Evolutionary conservation across 129 eudicot species (phyloP), one percentile per base, ranked within the genome.

Genomic region (Arctium minus): DNA sequence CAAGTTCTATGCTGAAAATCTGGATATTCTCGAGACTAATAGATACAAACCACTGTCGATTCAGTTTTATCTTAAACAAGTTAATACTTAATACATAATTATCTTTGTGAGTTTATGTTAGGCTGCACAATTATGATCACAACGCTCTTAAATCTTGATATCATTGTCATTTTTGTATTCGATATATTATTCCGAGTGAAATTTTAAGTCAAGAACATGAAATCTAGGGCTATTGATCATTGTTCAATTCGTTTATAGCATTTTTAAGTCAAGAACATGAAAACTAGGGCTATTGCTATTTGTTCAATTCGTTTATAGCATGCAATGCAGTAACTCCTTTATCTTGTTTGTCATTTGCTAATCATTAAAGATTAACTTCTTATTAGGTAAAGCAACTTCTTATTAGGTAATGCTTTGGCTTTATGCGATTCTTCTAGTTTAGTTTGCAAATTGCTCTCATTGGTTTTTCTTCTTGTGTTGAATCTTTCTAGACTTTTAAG

Each of bases 61-160:
- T 22, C 27, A 22, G 27, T 22, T 22, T 22, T 22, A 22, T 22
- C 27, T 22, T 22, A 22, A 22, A 22, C 27, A 22, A 22, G 27
- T 22, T 22, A 22, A 22, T 22, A 22, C 27, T 22, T 22, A 0
- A 22, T 22, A 22, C 27, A 22, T 22, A 22, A 22, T 22, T 22
- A 3, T 39, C 4, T 67, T 17, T 44, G 46, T 35, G 17, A 40
- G 76, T 67, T 75, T 68, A 44, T 30, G 65, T 42, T 69, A 7
- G 71, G 80, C 71, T 17, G 53, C 36, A 42, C 48, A 44, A 69
- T 79, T 69, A 69, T 79, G 68, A n/a, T 68, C 70, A 79, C 75
- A 62, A 32, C 10, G 69, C 74, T 62, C 35, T 30, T 76, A 76
- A 46, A 82, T 44, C 11, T 69, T 68, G 72, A 68, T 69, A 18